Evolutionary conservation across 345 rosid genomes (phyloP).

Genomic region (Heritiera littoralis): DNA sequence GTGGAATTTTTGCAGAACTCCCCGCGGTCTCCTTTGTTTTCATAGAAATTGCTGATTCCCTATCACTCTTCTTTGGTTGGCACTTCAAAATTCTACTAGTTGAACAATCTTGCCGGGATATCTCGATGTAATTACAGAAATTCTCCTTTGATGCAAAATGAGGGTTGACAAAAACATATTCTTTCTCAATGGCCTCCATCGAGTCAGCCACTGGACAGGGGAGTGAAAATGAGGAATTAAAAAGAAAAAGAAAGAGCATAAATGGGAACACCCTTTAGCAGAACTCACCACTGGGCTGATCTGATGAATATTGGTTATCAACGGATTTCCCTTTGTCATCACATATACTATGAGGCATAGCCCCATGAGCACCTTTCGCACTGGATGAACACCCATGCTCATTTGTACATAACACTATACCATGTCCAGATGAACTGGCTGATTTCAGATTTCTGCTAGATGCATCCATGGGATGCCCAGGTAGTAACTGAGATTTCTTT

Average conservation of each 20-base stretch:
- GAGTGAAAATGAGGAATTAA: slow-evolving; percentile 25
- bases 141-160: slow-evolving; percentile 51
- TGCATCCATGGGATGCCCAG: slow-evolving; percentile 16
- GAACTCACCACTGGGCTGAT: slow-evolving; percentile 48
- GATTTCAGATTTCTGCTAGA: slow-evolving; percentile 25
- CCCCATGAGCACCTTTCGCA: slow-evolving; percentile 24
- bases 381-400: slow-evolving; percentile 28
- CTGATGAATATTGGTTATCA: slow-evolving; percentile 38
- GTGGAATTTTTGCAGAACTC: slow-evolving; percentile 31
- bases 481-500: slow-evolving; percentile 36
- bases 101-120: slow-evolving; percentile 53
- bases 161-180: slow-evolving; percentile 66
- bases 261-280: slow-evolving; percentile 8
- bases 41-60: slow-evolving; percentile 30
- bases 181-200: slow-evolving; percentile 68
- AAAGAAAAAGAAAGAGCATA: neutral
- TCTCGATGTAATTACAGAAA: slow-evolving; percentile 54
- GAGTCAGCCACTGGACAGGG: slow-evolving; percentile 50
- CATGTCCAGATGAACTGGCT: slow-evolving; percentile 35
- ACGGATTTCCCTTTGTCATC: slow-evolving; percentile 40
- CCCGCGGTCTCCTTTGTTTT: slow-evolving; percentile 35
- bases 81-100: slow-evolving; percentile 32
- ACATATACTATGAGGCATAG: slow-evolving; percentile 16
- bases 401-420: slow-evolving; percentile 15
- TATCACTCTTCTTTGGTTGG: slow-evolving; percentile 41